Base-by-base conservation (phyloP, 768 basidiomycete genomes). In the Tylopilus rubrobrunneus region DNA sequence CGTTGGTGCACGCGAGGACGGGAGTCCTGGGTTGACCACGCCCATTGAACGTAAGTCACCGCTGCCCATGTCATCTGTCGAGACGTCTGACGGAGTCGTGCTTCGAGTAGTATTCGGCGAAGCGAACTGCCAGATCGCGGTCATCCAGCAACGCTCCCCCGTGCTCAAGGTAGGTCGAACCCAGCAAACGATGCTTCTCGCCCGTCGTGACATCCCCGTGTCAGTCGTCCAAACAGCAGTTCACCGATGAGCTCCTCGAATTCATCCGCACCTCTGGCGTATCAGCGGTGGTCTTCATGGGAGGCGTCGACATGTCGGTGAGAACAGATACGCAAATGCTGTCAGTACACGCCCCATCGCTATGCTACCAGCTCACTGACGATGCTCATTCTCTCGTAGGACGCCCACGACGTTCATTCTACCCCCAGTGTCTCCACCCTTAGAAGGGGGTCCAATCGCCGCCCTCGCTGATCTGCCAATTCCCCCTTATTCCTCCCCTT, bases 61-160 rank as follows among this genome's bases (percentile, higher is more conserved):
- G 31, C 7, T 31, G 0, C n/a, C 31, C 11, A 48, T 28, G 36
- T 33, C 21, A 10, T 36, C 37, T 15, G 25, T 48, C 45, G 51
- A 40, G 41, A 33, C 29, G 12, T 42, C 33, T 42, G 37, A 52
- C 51, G 45, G 2, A 50, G 40, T 56, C 28, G 37, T 42, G 11
- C 46, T 33, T 25, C 25, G 25, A 0, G 62, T 31, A 92, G 89
- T 92, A 8, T 92, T 84, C 61, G 85, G 86, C 7, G 76, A 74
- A 43, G 63, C 73, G 31, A 75, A 72, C 5, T 58, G 70, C 47
- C 67, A 78, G 43, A 53, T 92, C n/a, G 73, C 81, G 36, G 74
- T 89, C 45, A 67, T 92, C 17, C 91, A 91, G 62, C 90, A 92
- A 61, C 73, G 89, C 53, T 91, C 91, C 19, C 91, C 90, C 15